phyloP scores from a whole-genome alignment of 257 asterid genomes.

The Cynanchum wilfordii region DNA sequence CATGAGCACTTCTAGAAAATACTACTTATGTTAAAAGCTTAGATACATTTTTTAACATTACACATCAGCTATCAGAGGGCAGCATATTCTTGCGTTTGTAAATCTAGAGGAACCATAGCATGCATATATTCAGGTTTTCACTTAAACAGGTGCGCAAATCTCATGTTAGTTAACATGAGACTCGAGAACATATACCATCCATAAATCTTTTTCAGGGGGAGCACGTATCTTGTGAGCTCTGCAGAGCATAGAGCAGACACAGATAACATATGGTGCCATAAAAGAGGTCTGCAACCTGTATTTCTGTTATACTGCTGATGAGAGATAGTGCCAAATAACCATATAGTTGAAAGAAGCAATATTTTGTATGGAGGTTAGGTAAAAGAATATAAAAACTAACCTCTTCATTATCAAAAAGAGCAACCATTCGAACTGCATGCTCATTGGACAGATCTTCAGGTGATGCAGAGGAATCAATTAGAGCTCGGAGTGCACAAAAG shows the following conservation, averaged over 20 bases:
- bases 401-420: slow-evolving; percentile 97
- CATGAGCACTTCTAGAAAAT: background rate
- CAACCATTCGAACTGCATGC: slow-evolving; percentile 79
- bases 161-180: background rate
- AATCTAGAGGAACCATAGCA: background rate
- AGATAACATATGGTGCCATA: background rate
- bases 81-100: background rate
- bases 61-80: background rate
- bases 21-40: background rate
- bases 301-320: background rate
- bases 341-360: background rate
- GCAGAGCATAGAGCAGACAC: background rate
- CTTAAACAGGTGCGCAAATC: background rate
- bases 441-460: slow-evolving; percentile 68
- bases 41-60: background rate
- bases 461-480: slow-evolving; percentile 70
- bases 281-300: background rate
- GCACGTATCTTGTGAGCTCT: background rate
- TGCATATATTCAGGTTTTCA: background rate
- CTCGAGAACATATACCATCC: background rate
- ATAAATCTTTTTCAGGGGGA: background rate
- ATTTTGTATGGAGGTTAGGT: background rate
- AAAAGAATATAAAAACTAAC: slow-evolving; percentile 31
- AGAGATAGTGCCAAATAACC: background rate
- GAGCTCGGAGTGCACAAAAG: slow-evolving; percentile 95